Base-by-base conservation (phyloP, 139 green algal species). In the Penium margaritaceum region DNA sequence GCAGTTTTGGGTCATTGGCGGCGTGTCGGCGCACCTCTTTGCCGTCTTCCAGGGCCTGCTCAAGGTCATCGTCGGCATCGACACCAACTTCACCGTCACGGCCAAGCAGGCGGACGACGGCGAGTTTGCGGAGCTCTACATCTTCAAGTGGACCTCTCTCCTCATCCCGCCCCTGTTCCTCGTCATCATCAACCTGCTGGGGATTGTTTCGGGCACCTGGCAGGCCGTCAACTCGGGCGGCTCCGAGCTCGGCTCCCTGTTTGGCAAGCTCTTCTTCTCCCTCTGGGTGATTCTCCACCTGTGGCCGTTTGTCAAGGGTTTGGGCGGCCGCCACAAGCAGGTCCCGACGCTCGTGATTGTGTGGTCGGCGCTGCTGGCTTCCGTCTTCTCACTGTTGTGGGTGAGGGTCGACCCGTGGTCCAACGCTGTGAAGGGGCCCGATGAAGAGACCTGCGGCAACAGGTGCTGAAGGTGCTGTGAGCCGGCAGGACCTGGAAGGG, bases 1-100 rank as follows among this genome's bases (percentile, higher is more conserved):
- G 57, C 72, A 79, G 72, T 79, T 79, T 65, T 79, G 72, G 72
- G 57, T 79, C 4, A 79, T 79, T 60, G 72, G 47, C 15, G 72
- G 72, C 47, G 66, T 66, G 32, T 61, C 33, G 60, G 37, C 61
- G 19, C 72, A 79, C 51, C 29, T 79, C 9, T 57, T 34, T 24
- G 70, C 70, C 1, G 57, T 78, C 4, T 65, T 46, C 27, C 70
- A 78, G 58, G 72, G 72, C 5, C n/a, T 79, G 9, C 60, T 79
- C n/a, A 79, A 79, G 35, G 61, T 67, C 2, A 9, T 73, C 14
- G 63, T 21, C 35, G 63, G 72, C 47, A 44, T 79, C 19, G 72
- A 79, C 33, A 73, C 43, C 9, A 32, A 64, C n/a, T 79, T 79
- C 62, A 71, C 39, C 2, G 29, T 79, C 39, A 79, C 72, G 24